Evolutionary conservation across 2,329 filamentous ascomycete species (phyloP).

Genomic region (Cryphonectria radicalis): DNA sequence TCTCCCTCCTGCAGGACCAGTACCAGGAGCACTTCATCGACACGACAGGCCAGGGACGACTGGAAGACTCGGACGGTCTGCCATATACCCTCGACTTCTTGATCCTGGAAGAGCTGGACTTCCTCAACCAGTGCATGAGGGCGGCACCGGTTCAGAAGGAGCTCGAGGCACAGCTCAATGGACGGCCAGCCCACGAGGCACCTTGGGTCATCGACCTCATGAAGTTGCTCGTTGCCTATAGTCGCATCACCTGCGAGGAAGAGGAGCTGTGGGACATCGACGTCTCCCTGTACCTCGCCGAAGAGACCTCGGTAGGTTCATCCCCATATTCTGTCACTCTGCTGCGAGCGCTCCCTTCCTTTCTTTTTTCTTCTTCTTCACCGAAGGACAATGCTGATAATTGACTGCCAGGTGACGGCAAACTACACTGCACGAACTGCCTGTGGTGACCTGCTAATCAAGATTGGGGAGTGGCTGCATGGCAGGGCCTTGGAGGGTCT

Average conservation of each 20-base stretch:
- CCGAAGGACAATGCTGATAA: slow-evolving; percentile 8
- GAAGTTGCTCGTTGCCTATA: slow-evolving; percentile 81
- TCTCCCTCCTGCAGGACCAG: slow-evolving; percentile 70
- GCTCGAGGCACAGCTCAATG: slow-evolving; percentile 77
- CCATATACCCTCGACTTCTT: slow-evolving; percentile 94
- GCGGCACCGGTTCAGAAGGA: slow-evolving; percentile 88
- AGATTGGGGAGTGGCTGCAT: slow-evolving; percentile 87
- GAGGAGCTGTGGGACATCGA: slow-evolving; percentile 97
- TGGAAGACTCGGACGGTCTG: slow-evolving; percentile 89
- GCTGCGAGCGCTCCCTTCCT: too few species aligned
- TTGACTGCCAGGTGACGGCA: slow-evolving; percentile 65
- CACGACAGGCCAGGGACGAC: slow-evolving; percentile 80
- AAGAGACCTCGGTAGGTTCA: slow-evolving; percentile 74
- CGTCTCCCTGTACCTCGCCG: slow-evolving; percentile 90
- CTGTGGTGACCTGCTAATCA: slow-evolving; percentile 89
- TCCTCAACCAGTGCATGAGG: slow-evolving; percentile 87
- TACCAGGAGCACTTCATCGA: slow-evolving; percentile 87
- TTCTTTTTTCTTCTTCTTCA: background rate
- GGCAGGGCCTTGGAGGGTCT: slow-evolving; percentile 77
- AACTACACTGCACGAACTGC: slow-evolving; percentile 96
- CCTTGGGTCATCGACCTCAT: slow-evolving; percentile 89
- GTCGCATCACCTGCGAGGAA: slow-evolving; percentile 89
- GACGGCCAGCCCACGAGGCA: slow-evolving; percentile 64
- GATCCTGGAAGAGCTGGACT: slow-evolving; percentile 91
- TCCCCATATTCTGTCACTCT: background rate